Conservation (phyloP, 257 asterid species). For the Forsythia suspensa region DNA sequence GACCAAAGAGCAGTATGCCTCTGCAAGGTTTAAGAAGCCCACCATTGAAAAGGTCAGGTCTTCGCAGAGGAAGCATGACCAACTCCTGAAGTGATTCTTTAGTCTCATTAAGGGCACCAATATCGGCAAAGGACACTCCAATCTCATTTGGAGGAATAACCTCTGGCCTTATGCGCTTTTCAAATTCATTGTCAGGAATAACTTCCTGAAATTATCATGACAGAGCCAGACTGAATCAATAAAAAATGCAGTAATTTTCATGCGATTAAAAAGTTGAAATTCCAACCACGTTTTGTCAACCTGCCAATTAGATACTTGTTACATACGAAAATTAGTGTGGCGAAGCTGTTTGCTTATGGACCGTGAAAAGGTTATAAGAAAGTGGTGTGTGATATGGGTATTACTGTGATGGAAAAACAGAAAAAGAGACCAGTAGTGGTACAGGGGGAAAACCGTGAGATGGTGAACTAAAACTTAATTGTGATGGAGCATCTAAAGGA, state of each 20-base stretch:
- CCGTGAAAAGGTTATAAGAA: too few relatives aligned
- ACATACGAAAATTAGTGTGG: too few relatives aligned
- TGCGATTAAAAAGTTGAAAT: background rate
- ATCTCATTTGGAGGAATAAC: constrained; percentile 90
- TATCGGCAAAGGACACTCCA: constrained; percentile 85
- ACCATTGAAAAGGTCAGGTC: constrained; percentile 94
- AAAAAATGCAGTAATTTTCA: background rate
- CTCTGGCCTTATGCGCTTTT: constrained; percentile 93
- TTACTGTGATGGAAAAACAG: too few relatives aligned
- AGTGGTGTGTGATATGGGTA: too few relatives aligned
- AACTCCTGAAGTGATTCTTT: constrained; percentile 97
- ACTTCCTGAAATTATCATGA: constrained; percentile 58
- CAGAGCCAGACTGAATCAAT: constrained; percentile 6
- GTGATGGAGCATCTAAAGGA: too few relatives aligned
- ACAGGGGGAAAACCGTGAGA: too few relatives aligned
- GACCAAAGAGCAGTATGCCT: constrained; percentile 96
- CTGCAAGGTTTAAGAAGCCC: constrained; percentile 98
- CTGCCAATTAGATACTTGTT: too few relatives aligned
- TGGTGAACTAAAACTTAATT: too few relatives aligned
- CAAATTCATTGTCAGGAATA: constrained; percentile 92
- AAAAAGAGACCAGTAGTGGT: too few relatives aligned
- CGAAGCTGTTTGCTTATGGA: too few relatives aligned
- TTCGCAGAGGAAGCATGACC: constrained; percentile 97
- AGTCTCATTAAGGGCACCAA: constrained; percentile 82
- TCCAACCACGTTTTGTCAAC: too few relatives aligned